Base-by-base conservation (phyloP, 2,329 filamentous ascomycete species). In the Thermoascus crustaceus region DNA sequence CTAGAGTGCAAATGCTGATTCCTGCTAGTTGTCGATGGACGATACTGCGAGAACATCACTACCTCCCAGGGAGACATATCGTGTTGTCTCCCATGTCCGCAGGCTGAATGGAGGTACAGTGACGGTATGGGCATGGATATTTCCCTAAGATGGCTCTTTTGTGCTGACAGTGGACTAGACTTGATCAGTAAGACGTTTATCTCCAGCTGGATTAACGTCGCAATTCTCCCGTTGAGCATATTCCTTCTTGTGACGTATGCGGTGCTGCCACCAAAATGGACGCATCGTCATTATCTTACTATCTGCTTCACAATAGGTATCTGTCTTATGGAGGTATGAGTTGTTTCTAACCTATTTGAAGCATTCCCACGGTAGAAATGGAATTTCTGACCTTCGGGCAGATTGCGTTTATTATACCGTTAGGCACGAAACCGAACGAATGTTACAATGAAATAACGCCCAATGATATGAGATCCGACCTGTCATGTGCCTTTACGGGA, bases 361-460 rank as follows among this genome's bases (percentile, higher is more conserved):
- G 7, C 26, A 19, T 18, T 30, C 22, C 4, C 8, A 8, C 6
- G 13, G n/a, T 6, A 5, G 20, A 37, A 34, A 14, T 21, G 29
- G 30, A 22, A 11, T 48, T 4, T 35, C 43, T 50, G 30, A 52
- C 34, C 4, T 34, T 10, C 25, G 33, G 18, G 11, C 41, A 94
- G 80, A 71, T 96, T 46, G 87, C 86, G 19, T 94, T 96, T 57
- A 83, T 95, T 29, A 77, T 98, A 25, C 89, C 91, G 0, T 73
- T 95, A 14, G 86, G 77, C 8, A 77, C 78, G 17, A 73, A 79
- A 41, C 86, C 88, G 1, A 67, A 85, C 0, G 78, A 94, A 66
- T 98, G 91, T 59, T 83, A 78, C 55, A 84, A 98, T 56, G 69
- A 73, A 30, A 96, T 98, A 53, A 98, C 91, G 0, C 91, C 91